phyloP scores from a whole-genome alignment of 148 eudicot species.

The Persicaria tinctoria region DNA sequence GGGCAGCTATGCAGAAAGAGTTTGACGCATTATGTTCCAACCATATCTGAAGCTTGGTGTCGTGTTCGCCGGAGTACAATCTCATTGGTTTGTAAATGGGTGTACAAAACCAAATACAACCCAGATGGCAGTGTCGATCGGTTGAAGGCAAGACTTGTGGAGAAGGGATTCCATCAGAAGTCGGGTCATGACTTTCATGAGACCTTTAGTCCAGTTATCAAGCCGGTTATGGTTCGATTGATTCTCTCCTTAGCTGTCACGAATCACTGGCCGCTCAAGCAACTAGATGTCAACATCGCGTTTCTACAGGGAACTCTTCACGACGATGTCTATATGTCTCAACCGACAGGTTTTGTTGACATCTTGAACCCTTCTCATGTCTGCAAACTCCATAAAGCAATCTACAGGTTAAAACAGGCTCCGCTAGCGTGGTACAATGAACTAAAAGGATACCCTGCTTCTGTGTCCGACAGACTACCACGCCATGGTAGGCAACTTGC shows the following conservation, averaged over 20 bases:
- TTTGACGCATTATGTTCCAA: too few species aligned
- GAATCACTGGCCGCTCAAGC: background rate
- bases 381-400: background rate
- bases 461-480: background rate
- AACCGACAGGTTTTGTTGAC: background rate
- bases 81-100: background rate
- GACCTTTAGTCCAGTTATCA: background rate
- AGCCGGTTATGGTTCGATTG: background rate
- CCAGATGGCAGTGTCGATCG: background rate
- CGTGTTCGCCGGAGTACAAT: background rate
- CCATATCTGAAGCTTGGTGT: too few species aligned
- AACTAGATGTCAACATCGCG: background rate
- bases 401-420: background rate
- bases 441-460: background rate
- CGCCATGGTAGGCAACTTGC: background rate
- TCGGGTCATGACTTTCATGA: background rate
- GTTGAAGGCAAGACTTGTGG: background rate
- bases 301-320: background rate
- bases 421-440: background rate
- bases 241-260: background rate
- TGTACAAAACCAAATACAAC: background rate
- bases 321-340: background rate
- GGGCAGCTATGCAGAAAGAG: too few species aligned
- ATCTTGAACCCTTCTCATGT: background rate
- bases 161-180: background rate